Base-by-base conservation (phyloP, 2,329 filamentous ascomycete genomes). In the Penicillium sp. region DNA sequence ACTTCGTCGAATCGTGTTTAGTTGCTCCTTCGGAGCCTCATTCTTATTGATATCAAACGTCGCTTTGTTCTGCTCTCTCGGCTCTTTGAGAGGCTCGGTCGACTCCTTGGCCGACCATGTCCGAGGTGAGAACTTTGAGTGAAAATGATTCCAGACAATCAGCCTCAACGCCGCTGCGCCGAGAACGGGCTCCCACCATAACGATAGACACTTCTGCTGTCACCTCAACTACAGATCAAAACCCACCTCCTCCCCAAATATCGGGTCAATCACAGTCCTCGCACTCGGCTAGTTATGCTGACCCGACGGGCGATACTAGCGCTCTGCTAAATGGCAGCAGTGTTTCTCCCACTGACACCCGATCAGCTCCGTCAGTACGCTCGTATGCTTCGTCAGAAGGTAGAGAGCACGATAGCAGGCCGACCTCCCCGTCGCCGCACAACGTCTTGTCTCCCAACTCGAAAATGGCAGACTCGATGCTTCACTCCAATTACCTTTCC, bases 341-440 rank as follows among this genome's bases (percentile, higher is more conserved):
- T 53, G 66, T 73, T 21, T 81, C 80, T 8, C 76, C 79, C 17
- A 77, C 83, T 1, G 86, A 89, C 67, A 73, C 84, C 50, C 82
- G 83, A 60, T 81, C 78, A n/a, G 71, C 75, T 5, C 74, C 82
- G 4, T 86, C 89, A 63, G 75, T 85, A 47, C 82, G 83, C 64
- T 80, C 81, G 19, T 80, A 83, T 56, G 80, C 76, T 55, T 88
- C 86, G 15, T 88, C 88, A 60, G 87, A 90, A 45, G 85, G 81
- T 66, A 80, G 81, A 64, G 72, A 77, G 26, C 71, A 69, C 60
- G 86, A 86, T 50, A 88, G 85, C 69, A 80, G 87, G 68, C 88
- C 88, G 11, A 88, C 84, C 2, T 90, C 88, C 46, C 86, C 88
- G 5, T 90, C 88, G 46, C 86, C 88, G 6, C 88, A 90, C 73